Conservation (phyloP, 306 rosid genomes). For the Castanea crenata region DNA sequence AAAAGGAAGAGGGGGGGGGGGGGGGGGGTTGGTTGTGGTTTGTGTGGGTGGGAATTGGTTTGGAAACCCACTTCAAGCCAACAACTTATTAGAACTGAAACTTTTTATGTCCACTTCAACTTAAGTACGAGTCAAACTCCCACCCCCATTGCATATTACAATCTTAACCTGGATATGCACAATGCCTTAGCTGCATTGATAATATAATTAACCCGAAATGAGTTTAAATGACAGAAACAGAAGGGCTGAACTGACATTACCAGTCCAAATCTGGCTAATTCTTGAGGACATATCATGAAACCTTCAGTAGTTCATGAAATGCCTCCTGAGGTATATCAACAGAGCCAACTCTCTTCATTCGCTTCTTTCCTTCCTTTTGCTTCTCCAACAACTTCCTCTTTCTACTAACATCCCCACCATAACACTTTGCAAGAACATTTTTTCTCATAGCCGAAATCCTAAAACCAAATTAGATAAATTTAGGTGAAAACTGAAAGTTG, state of each 20-base stretch:
- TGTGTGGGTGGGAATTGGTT: neutral
- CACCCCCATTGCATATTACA: neutral
- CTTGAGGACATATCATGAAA: conserved; percentile 43
- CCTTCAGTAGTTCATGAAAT: conserved; percentile 82
- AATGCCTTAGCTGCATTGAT: neutral
- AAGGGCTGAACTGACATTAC: neutral
- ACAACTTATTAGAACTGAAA: neutral
- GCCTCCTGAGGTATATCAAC: conserved; percentile 98
- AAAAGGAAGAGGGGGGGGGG: no score
- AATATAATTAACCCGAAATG: neutral
- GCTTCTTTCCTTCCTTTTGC: conserved; percentile 96
- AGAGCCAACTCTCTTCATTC: conserved; percentile 96
- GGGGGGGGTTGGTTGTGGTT: no score
- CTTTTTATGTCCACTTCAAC: no score
- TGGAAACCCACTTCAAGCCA: neutral
- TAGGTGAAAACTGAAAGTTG: conserved; percentile 12
- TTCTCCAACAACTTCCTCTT: conserved; percentile 91
- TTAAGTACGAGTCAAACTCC: neutral
- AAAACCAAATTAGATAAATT: conserved; percentile 23
- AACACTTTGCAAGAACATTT: conserved; percentile 93
- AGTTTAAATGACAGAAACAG: neutral
- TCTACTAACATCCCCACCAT: conserved; percentile 86
- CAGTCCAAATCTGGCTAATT: conserved; percentile 1
- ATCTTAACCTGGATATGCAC: neutral
- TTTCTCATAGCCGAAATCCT: conserved; percentile 89